phyloP scores from a whole-genome alignment of 768 basidiomycete genomes.

The Pleurotus ostreatus region DNA sequence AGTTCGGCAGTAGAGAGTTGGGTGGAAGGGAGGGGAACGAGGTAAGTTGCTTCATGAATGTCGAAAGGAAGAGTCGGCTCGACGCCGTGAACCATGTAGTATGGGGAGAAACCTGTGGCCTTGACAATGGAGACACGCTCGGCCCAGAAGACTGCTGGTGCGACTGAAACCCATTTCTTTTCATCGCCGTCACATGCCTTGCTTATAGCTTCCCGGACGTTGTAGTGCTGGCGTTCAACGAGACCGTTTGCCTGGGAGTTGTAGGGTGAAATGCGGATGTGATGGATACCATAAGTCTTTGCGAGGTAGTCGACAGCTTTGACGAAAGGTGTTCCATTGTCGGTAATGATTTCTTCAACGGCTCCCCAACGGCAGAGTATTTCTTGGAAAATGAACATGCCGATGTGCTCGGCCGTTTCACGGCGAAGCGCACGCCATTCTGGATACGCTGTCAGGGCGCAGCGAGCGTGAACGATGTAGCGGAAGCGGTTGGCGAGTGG shows the following conservation, averaged over 20 bases:
- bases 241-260: conserved; percentile 32
- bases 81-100: conserved; percentile 26
- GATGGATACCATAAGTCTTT: conserved; percentile 25
- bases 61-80: conserved; percentile 30
- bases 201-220: conserved; percentile 22
- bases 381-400: conserved; percentile 30
- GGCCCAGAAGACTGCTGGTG: conserved; percentile 25
- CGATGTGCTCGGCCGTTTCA: conserved; percentile 23
- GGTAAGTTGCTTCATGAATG: conserved; percentile 17
- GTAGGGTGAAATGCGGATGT: conserved; percentile 35
- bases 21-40: conserved; percentile 2
- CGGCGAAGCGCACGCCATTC: conserved; percentile 23
- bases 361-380: conserved; percentile 25
- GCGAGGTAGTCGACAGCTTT: conserved; percentile 19
- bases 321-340: conserved; percentile 30
- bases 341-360: conserved; percentile 31
- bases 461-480: conserved; percentile 32
- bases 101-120: conserved; percentile 29
- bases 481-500: conserved; percentile 12
- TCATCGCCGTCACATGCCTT: conserved; percentile 22
- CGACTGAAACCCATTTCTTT: conserved; percentile 26
- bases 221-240: conserved; percentile 17
- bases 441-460: conserved; percentile 26
- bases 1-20: conserved; percentile 11
- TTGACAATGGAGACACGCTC: conserved; percentile 25